Percentiles rank a stretch among this genome's conserved stretches.
Conservation (phyloP, 306 rosid species). For the Acacia melanoxylon region DNA sequence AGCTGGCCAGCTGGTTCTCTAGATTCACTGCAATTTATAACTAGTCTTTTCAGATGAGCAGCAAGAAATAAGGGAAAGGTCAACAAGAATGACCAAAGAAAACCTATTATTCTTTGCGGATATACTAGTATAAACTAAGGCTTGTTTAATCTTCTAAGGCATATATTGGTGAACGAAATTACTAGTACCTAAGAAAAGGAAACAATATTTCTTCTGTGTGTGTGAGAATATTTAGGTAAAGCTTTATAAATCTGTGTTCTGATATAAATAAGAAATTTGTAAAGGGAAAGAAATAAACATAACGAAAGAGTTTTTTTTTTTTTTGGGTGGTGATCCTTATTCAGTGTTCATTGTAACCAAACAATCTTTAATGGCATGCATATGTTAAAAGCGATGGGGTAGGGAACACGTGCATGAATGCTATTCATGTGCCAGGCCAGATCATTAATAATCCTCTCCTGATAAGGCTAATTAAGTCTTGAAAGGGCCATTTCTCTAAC, state of each 20-base stretch:
- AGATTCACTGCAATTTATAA: background rate
- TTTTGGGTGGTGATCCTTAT: conserved; percentile 1
- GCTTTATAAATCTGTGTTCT: background rate
- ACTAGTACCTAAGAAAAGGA: background rate
- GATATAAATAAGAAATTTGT: background rate
- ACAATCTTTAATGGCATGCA: conserved; percentile 35
- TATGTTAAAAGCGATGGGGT: conserved; percentile 21
- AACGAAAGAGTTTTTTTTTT: background rate
- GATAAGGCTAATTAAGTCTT: conserved; percentile 22
- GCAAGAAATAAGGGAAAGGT: background rate
- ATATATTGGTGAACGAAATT: background rate
- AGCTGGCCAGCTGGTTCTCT: background rate
- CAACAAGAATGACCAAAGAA: background rate
- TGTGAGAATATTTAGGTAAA: background rate
- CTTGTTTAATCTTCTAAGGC: background rate
- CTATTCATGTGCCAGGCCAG: conserved; percentile 41
- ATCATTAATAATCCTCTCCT: conserved; percentile 13
- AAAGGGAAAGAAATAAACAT: background rate
- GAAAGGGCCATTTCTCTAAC: conserved; percentile 55
- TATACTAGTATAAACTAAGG: background rate
- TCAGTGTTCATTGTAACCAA: background rate
- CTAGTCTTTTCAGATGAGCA: background rate
- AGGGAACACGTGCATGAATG: conserved; percentile 49
- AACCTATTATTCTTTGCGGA: background rate
- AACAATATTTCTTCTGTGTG: background rate